A percentile compares a stretch with the other conserved stretches of the same genome.
phyloP scores from a whole-genome alignment of 495 filamentous ascomycete genomes.

The Aspergillus saccharolyticus region DNA sequence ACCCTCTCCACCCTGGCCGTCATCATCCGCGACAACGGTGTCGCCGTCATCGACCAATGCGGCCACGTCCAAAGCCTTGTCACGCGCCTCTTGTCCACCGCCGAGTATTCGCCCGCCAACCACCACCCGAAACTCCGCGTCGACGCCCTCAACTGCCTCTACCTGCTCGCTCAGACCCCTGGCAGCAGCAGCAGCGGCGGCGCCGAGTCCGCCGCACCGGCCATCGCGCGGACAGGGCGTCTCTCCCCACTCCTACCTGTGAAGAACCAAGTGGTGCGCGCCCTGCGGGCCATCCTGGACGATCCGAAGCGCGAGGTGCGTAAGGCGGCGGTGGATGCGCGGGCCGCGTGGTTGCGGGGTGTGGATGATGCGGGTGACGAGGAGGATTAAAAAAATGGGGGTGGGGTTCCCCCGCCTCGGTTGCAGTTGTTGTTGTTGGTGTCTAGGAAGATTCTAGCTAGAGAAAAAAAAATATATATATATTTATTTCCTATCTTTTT shows the following conservation, averaged over 20 bases:
- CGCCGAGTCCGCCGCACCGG: conserved; percentile 18
- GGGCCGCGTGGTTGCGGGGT: conserved; percentile 56
- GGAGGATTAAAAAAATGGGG: conserved; percentile 49
- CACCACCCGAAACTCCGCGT: conserved; percentile 41
- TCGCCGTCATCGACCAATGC: conserved; percentile 44
- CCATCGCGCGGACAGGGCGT: conserved; percentile 29
- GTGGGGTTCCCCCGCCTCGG: too few relatives aligned
- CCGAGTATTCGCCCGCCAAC: conserved; percentile 15
- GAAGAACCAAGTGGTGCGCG: conserved; percentile 50
- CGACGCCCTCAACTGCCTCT: conserved; percentile 52
- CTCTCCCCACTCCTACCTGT: conserved; percentile 53
- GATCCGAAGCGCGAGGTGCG: conserved; percentile 64
- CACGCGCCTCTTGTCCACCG: conserved; percentile 50
- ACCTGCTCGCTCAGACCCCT: conserved; percentile 44
- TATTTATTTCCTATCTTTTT: too few relatives aligned
- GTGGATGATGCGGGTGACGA: conserved; percentile 59
- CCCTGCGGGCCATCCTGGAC: conserved; percentile 53
- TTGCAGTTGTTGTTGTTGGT: too few relatives aligned
- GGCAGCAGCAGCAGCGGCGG: conserved; percentile 4
- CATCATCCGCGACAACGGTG: conserved; percentile 54
- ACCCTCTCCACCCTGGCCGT: conserved; percentile 58
- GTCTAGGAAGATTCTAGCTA: too few relatives aligned
- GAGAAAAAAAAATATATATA: too few relatives aligned
- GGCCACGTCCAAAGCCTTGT: conserved; percentile 59
- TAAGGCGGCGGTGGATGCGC: conserved; percentile 63